Conservation (phyloP, 768 basidiomycete genomes). For the Panaeolus papilionaceus region DNA sequence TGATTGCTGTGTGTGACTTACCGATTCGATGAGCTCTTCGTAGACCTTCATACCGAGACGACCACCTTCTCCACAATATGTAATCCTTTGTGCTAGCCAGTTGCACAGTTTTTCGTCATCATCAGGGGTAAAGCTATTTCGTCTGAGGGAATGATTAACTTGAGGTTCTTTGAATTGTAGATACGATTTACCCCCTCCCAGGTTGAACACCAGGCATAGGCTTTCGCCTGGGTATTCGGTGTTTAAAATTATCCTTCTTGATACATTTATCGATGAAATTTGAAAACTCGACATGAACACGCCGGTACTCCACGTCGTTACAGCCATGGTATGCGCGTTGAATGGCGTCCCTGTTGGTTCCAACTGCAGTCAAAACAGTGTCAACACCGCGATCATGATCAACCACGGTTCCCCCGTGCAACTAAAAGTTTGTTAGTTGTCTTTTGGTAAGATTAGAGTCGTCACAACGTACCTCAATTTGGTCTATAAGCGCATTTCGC, state of each 20-base stretch:
- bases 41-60: slow-evolving; percentile 45
- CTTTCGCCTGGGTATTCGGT: slow-evolving; percentile 24
- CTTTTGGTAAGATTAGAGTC: neutral
- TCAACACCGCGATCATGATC: slow-evolving; percentile 27
- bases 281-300: slow-evolving; percentile 32
- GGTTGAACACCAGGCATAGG: slow-evolving; percentile 37
- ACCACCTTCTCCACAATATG: slow-evolving; percentile 44
- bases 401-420: slow-evolving; percentile 35
- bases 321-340: slow-evolving; percentile 27
- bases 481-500: slow-evolving; percentile 27
- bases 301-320: slow-evolving; percentile 21
- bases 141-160: slow-evolving; percentile 21
- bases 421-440: slow-evolving; percentile 24
- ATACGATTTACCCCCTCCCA: slow-evolving; percentile 20
- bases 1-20: slow-evolving; percentile 26
- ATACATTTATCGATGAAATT: slow-evolving; percentile 37
- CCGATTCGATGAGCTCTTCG: slow-evolving; percentile 34
- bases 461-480: slow-evolving; percentile 41
- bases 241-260: slow-evolving; percentile 23
- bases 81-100: slow-evolving; percentile 43
- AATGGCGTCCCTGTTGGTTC: slow-evolving; percentile 10
- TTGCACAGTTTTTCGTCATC: slow-evolving; percentile 46
- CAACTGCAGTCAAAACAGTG: slow-evolving; percentile 31
- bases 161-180: neutral
- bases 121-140: slow-evolving; percentile 39